Conservation (phyloP, 2,329 filamentous ascomycete genomes). For the Alternaria sp. region DNA sequence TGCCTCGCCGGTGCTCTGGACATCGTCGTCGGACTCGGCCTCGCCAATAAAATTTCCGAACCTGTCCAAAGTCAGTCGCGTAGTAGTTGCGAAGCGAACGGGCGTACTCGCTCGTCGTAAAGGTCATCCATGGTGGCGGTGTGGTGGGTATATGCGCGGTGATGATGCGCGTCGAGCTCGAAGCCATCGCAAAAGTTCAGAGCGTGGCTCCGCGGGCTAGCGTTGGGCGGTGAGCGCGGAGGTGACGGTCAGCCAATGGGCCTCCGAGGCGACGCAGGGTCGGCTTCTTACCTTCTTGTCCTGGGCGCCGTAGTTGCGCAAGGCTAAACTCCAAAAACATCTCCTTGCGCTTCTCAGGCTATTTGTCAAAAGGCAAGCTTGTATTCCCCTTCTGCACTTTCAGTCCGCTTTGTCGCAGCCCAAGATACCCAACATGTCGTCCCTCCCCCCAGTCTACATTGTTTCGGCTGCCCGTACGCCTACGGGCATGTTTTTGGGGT, state of each 20-base stretch:
- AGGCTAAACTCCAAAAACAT: slow-evolving; percentile 33
- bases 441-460: slow-evolving; percentile 90
- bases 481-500: slow-evolving; percentile 94
- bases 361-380: slow-evolving; percentile 1
- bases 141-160: slow-evolving; percentile 23
- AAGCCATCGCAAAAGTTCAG: slow-evolving; percentile 42
- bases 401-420: slow-evolving; percentile 6
- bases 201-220: slow-evolving; percentile 28
- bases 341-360: not conserved
- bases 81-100: not conserved
- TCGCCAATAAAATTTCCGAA: slow-evolving; percentile 99
- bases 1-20: slow-evolving; percentile 75
- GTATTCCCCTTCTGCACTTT: slow-evolving; percentile 16
- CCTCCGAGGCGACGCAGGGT: slow-evolving; percentile 26
- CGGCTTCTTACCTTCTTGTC: slow-evolving; percentile 20
- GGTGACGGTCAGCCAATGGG: slow-evolving; percentile 25
- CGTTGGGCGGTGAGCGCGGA: slow-evolving; percentile 39
- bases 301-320: slow-evolving; percentile 22
- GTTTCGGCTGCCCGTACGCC: slow-evolving; percentile 91
- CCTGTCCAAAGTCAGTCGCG: slow-evolving; percentile 59
- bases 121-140: slow-evolving; percentile 81
- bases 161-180: slow-evolving; percentile 33
- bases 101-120: slow-evolving; percentile 80
- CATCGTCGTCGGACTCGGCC: slow-evolving; percentile 87
- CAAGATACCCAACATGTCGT: slow-evolving; percentile 69